Conservation (phyloP, 345 rosid species). For the Salix purpurea region DNA sequence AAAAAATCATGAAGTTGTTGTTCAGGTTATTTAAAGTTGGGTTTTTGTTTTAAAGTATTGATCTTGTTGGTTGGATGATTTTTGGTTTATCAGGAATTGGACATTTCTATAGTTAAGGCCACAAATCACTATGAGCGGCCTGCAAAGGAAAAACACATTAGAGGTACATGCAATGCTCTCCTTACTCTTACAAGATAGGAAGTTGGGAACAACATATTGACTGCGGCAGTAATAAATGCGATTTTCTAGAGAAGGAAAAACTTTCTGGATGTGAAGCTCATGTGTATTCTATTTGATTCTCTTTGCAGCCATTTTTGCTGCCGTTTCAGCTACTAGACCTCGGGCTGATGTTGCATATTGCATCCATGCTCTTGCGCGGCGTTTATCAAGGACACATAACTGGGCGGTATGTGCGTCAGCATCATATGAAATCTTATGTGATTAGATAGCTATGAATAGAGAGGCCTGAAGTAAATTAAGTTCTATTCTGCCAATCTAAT, state of each 20-base stretch:
- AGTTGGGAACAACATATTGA: neutral
- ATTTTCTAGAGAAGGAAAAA: neutral
- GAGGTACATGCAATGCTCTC: constrained; percentile 41
- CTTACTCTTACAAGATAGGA: neutral
- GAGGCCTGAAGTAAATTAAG: neutral
- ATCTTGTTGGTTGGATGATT: constrained; percentile 2
- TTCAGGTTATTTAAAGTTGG: neutral
- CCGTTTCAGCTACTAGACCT: constrained; percentile 95
- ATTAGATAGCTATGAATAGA: neutral
- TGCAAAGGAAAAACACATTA: constrained; percentile 79
- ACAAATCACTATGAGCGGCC: constrained; percentile 93
- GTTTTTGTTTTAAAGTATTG: neutral
- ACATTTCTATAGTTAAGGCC: constrained; percentile 90
- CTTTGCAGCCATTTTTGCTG: constrained; percentile 78
- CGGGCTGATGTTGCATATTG: constrained; percentile 99
- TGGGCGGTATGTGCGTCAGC: constrained; percentile 74
- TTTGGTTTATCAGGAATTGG: constrained; percentile 65
- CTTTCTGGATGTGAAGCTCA: constrained; percentile 1
- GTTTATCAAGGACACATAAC: constrained; percentile 83
- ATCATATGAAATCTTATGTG: neutral
- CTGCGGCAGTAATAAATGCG: neutral
- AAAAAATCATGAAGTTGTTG: neutral
- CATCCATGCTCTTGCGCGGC: constrained; percentile 84
- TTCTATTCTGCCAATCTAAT: neutral
- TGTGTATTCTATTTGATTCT: neutral